These are phyloP conservation scores for Triangularia verruculosa DNA, from an alignment of 2,329 filamentous ascomycete species.

Conservation along the genomic window DNA sequence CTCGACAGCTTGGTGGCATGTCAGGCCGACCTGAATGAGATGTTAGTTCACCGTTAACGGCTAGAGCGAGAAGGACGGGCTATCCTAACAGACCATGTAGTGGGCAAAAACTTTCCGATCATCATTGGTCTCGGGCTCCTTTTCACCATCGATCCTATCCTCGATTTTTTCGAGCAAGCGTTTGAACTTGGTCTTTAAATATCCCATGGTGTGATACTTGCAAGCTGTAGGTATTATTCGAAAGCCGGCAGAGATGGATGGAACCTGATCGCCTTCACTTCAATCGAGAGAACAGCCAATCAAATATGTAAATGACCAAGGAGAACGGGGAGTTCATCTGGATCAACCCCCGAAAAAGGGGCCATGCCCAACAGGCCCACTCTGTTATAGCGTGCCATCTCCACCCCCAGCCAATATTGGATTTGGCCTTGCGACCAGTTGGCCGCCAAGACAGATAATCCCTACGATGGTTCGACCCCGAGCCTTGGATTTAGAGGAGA, in stretches of 20 bases:
- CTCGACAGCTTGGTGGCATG: conserved; percentile 29
- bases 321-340: neutral
- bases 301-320: neutral
- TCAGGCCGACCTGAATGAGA: conserved; percentile 32
- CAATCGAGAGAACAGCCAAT: neutral
- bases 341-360: neutral
- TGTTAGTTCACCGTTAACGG: neutral
- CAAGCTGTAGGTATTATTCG: neutral
- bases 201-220: neutral
- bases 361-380: neutral
- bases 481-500: neutral
- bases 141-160: neutral
- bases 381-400: neutral
- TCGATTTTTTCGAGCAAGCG: conserved; percentile 8
- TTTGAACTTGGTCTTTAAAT: conserved; percentile 13
- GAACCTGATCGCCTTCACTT: neutral
- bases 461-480: neutral
- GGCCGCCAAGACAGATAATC: neutral
- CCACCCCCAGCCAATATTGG: neutral
- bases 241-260: neutral
- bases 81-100: conserved; percentile 25
- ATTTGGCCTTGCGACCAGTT: neutral
- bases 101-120: conserved; percentile 28
- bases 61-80: neutral
- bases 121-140: neutral